Evolutionary conservation across 2,329 filamentous ascomycete genomes (phyloP).

Genomic region (Corinectria fuckeliana): DNA sequence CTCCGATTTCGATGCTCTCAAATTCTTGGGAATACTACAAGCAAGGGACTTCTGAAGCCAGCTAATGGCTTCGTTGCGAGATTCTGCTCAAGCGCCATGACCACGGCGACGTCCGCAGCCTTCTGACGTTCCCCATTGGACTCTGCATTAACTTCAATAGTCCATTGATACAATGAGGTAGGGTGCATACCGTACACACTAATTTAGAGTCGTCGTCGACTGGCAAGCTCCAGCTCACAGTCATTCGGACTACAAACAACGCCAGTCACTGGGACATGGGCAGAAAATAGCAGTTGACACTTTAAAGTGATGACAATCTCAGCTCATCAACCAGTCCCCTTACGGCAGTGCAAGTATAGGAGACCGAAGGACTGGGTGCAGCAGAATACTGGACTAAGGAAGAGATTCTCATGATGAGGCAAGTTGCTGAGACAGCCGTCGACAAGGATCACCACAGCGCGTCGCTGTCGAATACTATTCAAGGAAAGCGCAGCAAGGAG

Average conservation of each 20-base stretch:
- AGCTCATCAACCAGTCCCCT: background rate
- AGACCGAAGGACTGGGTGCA: background rate
- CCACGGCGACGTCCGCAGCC: background rate
- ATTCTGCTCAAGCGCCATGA: background rate
- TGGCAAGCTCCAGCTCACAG: background rate
- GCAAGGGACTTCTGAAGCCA: background rate
- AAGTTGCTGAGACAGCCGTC: background rate
- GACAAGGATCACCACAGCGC: background rate
- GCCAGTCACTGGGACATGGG: background rate
- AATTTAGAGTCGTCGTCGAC: background rate
- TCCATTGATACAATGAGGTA: background rate
- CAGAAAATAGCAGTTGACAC: background rate
- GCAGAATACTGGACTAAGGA: background rate
- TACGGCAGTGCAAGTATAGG: background rate
- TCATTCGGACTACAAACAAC: background rate
- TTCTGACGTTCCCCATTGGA: background rate
- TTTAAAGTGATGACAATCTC: background rate
- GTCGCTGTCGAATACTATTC: background rate
- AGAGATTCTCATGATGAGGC: background rate
- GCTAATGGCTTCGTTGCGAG: background rate
- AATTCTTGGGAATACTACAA: background rate
- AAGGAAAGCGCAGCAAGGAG: background rate
- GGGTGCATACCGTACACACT: background rate
- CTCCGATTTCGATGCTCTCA: background rate
- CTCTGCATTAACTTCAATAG: background rate